Percentiles rank a stretch among this genome's conserved stretches.
Evolutionary conservation across 2,329 filamentous ascomycete species (phyloP).

Genomic region (Aspergillus cejpii): DNA sequence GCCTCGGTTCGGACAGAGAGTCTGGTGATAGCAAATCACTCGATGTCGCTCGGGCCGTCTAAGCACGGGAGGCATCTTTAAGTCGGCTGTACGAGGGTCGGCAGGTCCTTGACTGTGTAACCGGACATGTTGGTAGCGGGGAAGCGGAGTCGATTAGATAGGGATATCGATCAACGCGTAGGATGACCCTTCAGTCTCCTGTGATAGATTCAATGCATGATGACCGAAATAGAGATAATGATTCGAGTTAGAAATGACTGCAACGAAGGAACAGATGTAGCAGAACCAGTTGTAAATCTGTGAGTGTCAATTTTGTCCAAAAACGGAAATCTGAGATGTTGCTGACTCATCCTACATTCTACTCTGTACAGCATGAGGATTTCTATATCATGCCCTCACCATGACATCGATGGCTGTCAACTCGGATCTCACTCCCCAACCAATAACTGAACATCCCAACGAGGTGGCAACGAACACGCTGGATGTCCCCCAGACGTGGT

Average conservation of each 20-base stretch:
- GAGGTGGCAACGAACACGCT: background rate
- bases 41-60: conserved; percentile 26
- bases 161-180: too few species aligned
- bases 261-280: too few species aligned
- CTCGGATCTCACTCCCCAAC: background rate
- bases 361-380: too few species aligned
- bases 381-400: background rate
- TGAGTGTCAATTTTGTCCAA: background rate
- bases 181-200: too few species aligned
- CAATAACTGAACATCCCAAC: background rate
- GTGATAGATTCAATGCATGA: too few species aligned
- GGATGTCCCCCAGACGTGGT: too few species aligned
- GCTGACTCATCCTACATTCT: background rate
- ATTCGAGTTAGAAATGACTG: too few species aligned
- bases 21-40: conserved; percentile 56
- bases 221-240: too few species aligned
- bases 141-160: background rate
- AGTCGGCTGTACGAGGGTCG: background rate
- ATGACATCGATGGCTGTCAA: background rate
- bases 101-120: background rate
- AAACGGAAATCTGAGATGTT: background rate
- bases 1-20: conserved; percentile 50
- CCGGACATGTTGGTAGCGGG: background rate
- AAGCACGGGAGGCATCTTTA: conserved; percentile 37
- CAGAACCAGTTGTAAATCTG: background rate